Base-by-base conservation (phyloP, 2,329 filamentous ascomycete species). In the Aspergillus quadrilineatus region DNA sequence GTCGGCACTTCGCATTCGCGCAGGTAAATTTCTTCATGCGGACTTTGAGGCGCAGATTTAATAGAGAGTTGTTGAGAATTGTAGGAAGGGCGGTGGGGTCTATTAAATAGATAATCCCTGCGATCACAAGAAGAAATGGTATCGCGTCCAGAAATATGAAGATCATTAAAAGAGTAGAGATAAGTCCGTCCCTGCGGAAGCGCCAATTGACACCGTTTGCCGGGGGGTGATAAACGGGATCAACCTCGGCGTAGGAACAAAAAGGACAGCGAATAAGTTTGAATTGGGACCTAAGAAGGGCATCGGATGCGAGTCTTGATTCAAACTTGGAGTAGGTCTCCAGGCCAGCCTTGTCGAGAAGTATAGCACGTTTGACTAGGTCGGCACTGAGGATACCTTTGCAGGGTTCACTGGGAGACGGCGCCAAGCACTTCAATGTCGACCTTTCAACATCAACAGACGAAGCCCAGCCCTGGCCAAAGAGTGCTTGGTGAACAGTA, bases 381-480 rank as follows among this genome's bases (percentile, higher is more conserved):
- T 85, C 79, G 4, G 83, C 78, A 0, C 89, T 82, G 49, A 97
- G 82, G 66, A 82, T 84, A n/a, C 92, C 91, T 12, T 80, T 69
- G 65, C 94, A 97, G 4, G 75, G 77, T n/a, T 84, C 85, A 44
- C 81, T 76, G 0, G 83, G 79, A 50, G 87, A 82, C 0, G 90
- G 86, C 1, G 92, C 90, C n/a, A 96, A 82, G 69, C 94, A 97
- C 59, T 84, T 85, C 53, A 97, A 79, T 0, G 90, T 92, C 37
- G 89, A 89, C 37, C 81, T 84, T 57, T 86, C 81, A 29, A 84
- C 74, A 68, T 94, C 83, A 64, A 97, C 88, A 65, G 85, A 94
- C 57, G 89, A 86, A 49, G 85, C 84, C 90, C 93, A 97, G 51
- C 90, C 90, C 72, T 97, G 94, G 0, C 94, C 94, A 69, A 96